These are phyloP conservation scores for Termitomyces sp. DNA, from an alignment of 768 basidiomycete genomes.

Conservation along the genomic window DNA sequence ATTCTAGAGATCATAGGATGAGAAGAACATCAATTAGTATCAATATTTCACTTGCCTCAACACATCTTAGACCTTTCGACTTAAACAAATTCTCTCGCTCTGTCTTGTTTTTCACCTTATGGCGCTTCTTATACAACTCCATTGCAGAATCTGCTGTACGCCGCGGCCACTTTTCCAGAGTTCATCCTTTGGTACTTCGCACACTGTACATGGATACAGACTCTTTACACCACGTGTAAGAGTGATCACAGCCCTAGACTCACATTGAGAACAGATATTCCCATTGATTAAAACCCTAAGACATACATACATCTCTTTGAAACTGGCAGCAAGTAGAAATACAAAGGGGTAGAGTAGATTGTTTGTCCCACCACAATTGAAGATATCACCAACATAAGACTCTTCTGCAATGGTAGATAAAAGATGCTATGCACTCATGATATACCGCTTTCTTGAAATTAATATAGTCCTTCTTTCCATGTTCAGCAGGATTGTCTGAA, in stretches of 20 bases:
- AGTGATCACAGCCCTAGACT: background rate
- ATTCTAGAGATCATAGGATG: too few species aligned
- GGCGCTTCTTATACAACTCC: too few species aligned
- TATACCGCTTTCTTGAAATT: conserved; percentile 23
- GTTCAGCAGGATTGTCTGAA: conserved; percentile 18
- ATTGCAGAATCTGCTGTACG: too few species aligned
- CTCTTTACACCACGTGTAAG: background rate
- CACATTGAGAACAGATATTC: background rate
- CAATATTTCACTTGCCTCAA: too few species aligned
- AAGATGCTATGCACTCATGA: conserved; percentile 23
- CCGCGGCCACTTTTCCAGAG: too few species aligned
- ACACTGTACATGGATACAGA: background rate
- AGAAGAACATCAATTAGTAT: too few species aligned
- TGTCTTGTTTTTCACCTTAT: too few species aligned
- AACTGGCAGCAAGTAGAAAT: conserved; percentile 27
- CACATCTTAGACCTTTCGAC: too few species aligned
- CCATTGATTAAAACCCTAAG: conserved; percentile 5
- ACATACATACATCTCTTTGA: conserved; percentile 28
- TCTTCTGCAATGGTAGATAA: conserved; percentile 11
- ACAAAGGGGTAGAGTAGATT: conserved; percentile 21
- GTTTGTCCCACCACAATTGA: conserved; percentile 11
- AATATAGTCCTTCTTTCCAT: conserved; percentile 16
- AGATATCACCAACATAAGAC: conserved; percentile 10
- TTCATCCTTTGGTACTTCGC: too few species aligned
- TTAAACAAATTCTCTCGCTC: too few species aligned